Percentiles rank a stretch among this genome's conserved stretches.
phyloP scores from a whole-genome alignment of 441 rosid species.

The Erysimum cheiri region DNA sequence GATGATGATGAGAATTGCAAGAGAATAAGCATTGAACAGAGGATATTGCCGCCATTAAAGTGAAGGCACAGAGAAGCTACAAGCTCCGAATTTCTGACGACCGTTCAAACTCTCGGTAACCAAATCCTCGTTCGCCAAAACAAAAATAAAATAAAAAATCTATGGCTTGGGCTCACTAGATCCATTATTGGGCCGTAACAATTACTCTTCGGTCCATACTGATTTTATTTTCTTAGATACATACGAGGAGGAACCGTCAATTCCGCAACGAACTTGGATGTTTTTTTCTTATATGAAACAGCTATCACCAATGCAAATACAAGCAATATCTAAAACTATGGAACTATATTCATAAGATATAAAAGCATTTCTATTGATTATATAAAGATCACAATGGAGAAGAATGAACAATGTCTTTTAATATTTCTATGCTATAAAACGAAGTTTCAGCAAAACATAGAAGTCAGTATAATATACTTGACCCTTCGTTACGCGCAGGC shows the following conservation, averaged over 20 bases:
- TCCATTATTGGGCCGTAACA: neutral
- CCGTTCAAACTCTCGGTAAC: slow-evolving; percentile 50
- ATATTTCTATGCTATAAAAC: neutral
- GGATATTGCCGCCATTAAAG: slow-evolving; percentile 50
- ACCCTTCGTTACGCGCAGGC: neutral
- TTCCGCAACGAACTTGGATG: too few species aligned
- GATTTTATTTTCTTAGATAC: neutral
- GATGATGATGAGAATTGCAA: slow-evolving; percentile 36
- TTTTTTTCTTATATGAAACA: too few species aligned
- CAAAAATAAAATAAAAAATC: neutral
- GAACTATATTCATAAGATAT: neutral
- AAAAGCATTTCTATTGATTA: neutral
- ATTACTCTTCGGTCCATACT: neutral
- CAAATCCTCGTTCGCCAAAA: slow-evolving; percentile 38
- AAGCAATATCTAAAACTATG: neutral
- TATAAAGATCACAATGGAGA: neutral
- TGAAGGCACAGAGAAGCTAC: slow-evolving; percentile 38
- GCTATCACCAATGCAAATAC: neutral
- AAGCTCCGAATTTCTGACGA: slow-evolving; percentile 30
- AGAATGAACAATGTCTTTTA: neutral
- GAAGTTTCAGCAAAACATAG: too few species aligned
- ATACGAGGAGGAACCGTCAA: too few species aligned
- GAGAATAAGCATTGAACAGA: slow-evolving; percentile 38
- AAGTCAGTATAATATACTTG: neutral
- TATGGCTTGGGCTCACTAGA: slow-evolving; percentile 11